Conservation (phyloP, 768 basidiomycete species). For the Naganishia randhawae region DNA sequence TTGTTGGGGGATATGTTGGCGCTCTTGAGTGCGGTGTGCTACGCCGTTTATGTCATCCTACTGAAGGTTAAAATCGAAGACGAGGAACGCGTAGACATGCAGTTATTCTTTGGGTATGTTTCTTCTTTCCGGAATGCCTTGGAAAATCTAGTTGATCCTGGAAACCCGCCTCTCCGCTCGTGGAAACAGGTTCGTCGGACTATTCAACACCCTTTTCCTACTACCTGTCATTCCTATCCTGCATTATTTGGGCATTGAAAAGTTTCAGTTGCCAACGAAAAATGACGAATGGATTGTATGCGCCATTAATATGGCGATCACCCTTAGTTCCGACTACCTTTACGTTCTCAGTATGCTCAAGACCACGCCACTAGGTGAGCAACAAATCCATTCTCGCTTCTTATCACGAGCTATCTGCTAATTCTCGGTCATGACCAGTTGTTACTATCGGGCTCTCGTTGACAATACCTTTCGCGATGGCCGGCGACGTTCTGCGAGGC, state of each 20-base stretch:
- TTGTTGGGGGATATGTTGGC: slow-evolving; percentile 77
- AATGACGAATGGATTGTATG: slow-evolving; percentile 55
- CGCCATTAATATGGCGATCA: slow-evolving; percentile 73
- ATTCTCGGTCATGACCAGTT: slow-evolving; percentile 52
- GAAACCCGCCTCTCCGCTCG: background rate
- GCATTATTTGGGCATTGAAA: slow-evolving; percentile 67
- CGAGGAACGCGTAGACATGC: slow-evolving; percentile 85
- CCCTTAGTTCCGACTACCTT: slow-evolving; percentile 72
- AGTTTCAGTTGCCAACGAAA: slow-evolving; percentile 66
- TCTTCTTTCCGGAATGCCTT: background rate
- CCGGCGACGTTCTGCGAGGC: slow-evolving; percentile 69
- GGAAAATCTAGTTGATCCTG: background rate
- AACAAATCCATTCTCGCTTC: background rate
- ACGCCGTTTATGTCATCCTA: slow-evolving; percentile 80
- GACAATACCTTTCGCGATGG: slow-evolving; percentile 85
- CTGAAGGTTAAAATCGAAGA: slow-evolving; percentile 79
- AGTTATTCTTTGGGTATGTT: slow-evolving; percentile 71
- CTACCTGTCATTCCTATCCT: slow-evolving; percentile 77
- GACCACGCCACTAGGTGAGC: slow-evolving; percentile 66
- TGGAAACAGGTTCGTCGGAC: slow-evolving; percentile 66
- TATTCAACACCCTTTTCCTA: slow-evolving; percentile 71
- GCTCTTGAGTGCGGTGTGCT: slow-evolving; percentile 78
- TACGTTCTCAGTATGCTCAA: slow-evolving; percentile 73
- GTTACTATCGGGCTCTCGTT: slow-evolving; percentile 88
- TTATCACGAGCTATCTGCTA: background rate